These are phyloP conservation scores for Solanum sejunctum DNA, from an alignment of 257 asterid species.

Conservation along the genomic window DNA sequence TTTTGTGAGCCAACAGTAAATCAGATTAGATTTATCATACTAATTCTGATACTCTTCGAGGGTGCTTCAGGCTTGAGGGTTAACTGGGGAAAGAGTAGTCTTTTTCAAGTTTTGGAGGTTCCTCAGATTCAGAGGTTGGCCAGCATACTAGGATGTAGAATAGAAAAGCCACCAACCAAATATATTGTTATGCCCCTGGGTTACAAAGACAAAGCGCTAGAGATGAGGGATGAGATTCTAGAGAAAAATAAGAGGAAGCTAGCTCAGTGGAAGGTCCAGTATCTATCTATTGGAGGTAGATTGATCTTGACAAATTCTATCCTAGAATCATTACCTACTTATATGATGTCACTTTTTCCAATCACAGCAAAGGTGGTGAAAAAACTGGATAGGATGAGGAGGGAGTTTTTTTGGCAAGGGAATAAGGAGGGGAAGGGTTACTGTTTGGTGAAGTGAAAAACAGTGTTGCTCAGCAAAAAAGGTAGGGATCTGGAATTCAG, in stretches of 20 bases:
- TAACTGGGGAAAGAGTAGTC: no score
- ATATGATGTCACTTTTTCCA: background rate
- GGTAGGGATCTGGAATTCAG: no score
- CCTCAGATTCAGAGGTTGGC: background rate
- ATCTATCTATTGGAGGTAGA: background rate
- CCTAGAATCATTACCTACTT: background rate
- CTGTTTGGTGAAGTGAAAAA: background rate
- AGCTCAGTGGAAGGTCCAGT: background rate
- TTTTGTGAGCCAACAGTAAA: no score
- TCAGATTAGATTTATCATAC: no score
- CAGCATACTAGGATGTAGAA: background rate
- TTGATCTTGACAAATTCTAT: background rate
- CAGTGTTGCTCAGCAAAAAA: background rate
- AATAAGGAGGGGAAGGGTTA: background rate
- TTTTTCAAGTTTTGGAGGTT: no score
- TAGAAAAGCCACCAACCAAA: background rate
- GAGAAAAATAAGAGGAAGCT: background rate
- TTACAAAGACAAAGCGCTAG: background rate
- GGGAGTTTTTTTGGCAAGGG: background rate
- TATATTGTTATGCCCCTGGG: background rate
- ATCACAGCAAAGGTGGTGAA: background rate
- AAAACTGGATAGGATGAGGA: background rate
- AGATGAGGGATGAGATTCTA: background rate
- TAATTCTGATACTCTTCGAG: no score
- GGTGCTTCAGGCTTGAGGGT: background rate